Percentiles rank a stretch among this genome's conserved stretches.
These are phyloP conservation scores for Leptomonas seymouri DNA, from an alignment of 208 protist species.

Conservation along the genomic window DNA sequence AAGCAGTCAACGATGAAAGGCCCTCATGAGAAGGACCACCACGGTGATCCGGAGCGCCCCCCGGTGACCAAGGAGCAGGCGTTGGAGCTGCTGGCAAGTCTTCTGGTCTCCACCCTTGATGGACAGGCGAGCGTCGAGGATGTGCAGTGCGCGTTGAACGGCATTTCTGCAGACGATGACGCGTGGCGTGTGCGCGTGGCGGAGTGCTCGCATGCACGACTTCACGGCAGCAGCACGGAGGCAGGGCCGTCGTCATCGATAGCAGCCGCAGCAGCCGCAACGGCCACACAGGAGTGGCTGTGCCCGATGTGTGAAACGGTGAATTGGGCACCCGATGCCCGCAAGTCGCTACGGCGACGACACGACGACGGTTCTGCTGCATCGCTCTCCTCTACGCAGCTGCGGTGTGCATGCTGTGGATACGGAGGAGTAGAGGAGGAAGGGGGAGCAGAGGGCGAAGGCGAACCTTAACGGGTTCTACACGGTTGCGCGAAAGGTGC, in stretches of 20 bases:
- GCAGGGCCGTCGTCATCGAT: neutral
- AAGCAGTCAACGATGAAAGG: neutral
- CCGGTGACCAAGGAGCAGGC: constrained; percentile 17
- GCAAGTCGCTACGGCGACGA: constrained; percentile 36
- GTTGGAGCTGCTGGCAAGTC: constrained; percentile 50
- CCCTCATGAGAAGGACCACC: neutral
- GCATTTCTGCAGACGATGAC: constrained; percentile 4
- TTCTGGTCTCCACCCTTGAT: constrained; percentile 66
- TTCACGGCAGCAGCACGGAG: neutral
- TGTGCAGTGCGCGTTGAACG: constrained; percentile 41
- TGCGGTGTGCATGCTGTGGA: constrained; percentile 26
- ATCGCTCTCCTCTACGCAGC: neutral
- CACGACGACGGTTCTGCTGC: constrained; percentile 4
- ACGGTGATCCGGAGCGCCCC: neutral
- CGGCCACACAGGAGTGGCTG: constrained; percentile 34
- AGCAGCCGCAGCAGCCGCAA: neutral
- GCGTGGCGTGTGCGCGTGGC: constrained; percentile 46
- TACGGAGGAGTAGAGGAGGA: neutral
- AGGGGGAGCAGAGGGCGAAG: neutral
- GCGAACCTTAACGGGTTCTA: neutral
- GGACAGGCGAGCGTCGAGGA: constrained; percentile 33
- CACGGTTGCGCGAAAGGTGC: no score
- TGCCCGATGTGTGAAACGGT: constrained; percentile 50
- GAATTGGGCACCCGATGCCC: constrained; percentile 37
- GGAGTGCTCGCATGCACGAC: constrained; percentile 24